Percentiles rank a stretch among this genome's conserved stretches.
Conservation (phyloP, 2,329 filamentous ascomycete genomes). For the Alternaria triticimaculans region DNA sequence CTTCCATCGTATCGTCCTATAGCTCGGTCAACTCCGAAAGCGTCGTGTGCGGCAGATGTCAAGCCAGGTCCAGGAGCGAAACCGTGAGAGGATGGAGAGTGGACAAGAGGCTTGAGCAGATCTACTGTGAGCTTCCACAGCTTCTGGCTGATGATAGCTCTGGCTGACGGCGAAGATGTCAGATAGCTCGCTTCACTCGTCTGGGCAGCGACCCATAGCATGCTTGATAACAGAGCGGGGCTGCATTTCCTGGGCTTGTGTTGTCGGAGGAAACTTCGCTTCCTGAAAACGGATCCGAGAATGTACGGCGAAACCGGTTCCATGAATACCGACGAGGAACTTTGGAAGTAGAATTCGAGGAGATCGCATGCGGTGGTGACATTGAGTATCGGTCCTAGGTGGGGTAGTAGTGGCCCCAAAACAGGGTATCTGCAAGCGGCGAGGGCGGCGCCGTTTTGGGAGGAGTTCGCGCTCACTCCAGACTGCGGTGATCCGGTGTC, state of each 20-base stretch:
- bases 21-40: conserved; percentile 75
- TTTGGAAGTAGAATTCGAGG: conserved; percentile 88
- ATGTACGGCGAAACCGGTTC: conserved; percentile 91
- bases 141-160: conserved; percentile 85
- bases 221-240: conserved; percentile 85
- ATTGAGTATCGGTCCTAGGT: conserved; percentile 80
- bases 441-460: conserved; percentile 33
- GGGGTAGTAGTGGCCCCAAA: conserved; percentile 79
- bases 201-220: conserved; percentile 94
- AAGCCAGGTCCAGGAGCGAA: conserved; percentile 62
- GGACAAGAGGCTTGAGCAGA: conserved; percentile 85
- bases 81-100: conserved; percentile 67
- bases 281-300: conserved; percentile 85
- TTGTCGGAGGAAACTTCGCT: conserved; percentile 83
- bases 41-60: conserved; percentile 78
- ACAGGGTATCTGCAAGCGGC: conserved; percentile 74
- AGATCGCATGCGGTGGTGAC: conserved; percentile 84
- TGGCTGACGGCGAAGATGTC: conserved; percentile 79
- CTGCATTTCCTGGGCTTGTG: conserved; percentile 82
- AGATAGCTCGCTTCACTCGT: conserved; percentile 87
- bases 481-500: conserved; percentile 48
- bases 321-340: conserved; percentile 84
- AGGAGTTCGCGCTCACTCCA: conserved; percentile 42
- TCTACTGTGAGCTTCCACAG: conserved; percentile 84
- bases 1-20: conserved; percentile 55